Base-by-base conservation (phyloP, 1,284 basidiomycete genomes). In the Ceratobasidium sp. region DNA sequence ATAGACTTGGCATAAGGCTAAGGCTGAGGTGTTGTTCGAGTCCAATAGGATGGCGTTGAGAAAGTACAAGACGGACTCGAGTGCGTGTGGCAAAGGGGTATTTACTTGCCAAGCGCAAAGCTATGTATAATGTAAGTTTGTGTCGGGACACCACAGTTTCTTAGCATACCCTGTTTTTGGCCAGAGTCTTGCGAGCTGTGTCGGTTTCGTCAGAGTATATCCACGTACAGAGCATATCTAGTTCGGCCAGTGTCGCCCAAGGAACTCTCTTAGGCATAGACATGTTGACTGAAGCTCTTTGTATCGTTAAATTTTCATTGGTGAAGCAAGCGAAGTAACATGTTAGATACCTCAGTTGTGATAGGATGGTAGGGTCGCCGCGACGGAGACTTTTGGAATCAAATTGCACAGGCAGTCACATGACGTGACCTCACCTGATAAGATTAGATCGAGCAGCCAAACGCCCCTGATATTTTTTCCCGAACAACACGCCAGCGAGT, bases 171-270 rank as follows among this genome's bases (percentile, higher is more conserved):
- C 91, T 83, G 70, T 90, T 85, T 25, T 94, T 81, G 1, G 90
- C 94, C 25, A 83, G 80, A 1, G 77, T 76, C 75, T 88, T 89
- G 3, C 88, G 77, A 8, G 81, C 78, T 15, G 81, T 45, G 75
- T 90, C 87, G 32, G 82, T 81, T 69, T 88, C 85, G 69, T 93
- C 89, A 3, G 83, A 77, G 75, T 89, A 96, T 73, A 96, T 87
- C 84, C 89, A 89, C 3, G 87, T 82, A 77, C 90, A 95, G 6
- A 97, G 81, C 75, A 93, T 86, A 57, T 92, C 89, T 12, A 97
- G 83, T 78, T 97, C 94, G 22, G 80, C 76, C 12, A 87, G 77
- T 54, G 85, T 84, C 3, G 87, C 80, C 95, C 95, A 97, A 1
- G 93, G 92, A 0, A 94, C 90, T 64, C 93, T 85, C 71, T 90